Evolutionary conservation across 2,329 filamentous ascomycete species (phyloP).

Genomic region (Zymoseptoria crescenta): DNA sequence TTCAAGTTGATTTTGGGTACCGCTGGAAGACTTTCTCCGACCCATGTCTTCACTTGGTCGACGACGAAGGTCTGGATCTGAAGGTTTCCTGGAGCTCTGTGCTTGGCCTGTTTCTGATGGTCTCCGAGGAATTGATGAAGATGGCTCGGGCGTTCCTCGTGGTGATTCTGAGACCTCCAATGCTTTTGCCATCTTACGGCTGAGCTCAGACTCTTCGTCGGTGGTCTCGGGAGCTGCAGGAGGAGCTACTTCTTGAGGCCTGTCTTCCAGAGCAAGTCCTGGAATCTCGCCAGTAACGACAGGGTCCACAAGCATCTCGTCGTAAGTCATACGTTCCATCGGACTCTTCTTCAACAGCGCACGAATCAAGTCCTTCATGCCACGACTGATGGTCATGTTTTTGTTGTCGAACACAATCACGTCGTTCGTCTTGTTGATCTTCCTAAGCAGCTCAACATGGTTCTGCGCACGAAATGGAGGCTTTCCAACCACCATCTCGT

Average conservation of each 20-base stretch:
- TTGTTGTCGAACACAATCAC: slow-evolving; percentile 60
- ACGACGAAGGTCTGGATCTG: slow-evolving; percentile 20
- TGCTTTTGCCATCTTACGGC: slow-evolving; percentile 25
- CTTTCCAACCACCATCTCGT: slow-evolving; percentile 86
- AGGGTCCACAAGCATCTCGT: slow-evolving; percentile 69
- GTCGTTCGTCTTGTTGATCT: slow-evolving; percentile 85
- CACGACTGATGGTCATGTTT: slow-evolving; percentile 52
- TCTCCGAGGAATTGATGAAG: slow-evolving; percentile 12
- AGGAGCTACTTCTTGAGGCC: slow-evolving; percentile 10
- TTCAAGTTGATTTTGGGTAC: slow-evolving; percentile 12
- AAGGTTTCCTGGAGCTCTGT: slow-evolving; percentile 17
- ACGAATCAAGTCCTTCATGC: slow-evolving; percentile 74
- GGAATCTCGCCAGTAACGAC: slow-evolving; percentile 27
- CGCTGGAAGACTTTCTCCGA: slow-evolving; percentile 22
- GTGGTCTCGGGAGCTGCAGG: slow-evolving; percentile 7
- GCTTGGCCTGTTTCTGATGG: slow-evolving; percentile 15
- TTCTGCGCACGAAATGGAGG: slow-evolving; percentile 89
- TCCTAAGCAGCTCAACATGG: slow-evolving; percentile 85
- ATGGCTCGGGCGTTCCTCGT: slow-evolving; percentile 7
- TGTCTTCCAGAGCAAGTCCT: slow-evolving; percentile 26
- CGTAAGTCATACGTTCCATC: slow-evolving; percentile 75
- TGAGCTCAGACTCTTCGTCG: slow-evolving; percentile 20
- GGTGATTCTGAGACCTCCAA: slow-evolving; percentile 20
- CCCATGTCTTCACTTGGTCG: slow-evolving; percentile 14
- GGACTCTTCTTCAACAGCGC: slow-evolving; percentile 77